phyloP scores from a whole-genome alignment of 2,329 filamentous ascomycete species.

The Phialocephala sp. region DNA sequence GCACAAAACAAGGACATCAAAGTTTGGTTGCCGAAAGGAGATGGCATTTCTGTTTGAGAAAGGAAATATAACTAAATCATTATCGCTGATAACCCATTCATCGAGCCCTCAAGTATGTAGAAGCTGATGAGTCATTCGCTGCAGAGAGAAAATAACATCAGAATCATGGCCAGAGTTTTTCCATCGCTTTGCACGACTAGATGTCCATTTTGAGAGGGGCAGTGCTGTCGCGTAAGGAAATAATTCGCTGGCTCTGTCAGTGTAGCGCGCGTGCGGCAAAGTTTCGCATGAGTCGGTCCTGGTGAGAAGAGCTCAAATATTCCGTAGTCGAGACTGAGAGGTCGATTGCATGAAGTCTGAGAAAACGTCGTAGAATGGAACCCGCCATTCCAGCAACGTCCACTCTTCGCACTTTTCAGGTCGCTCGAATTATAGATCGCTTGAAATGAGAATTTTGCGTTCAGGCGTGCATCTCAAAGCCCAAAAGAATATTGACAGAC shows the following conservation, averaged over 20 bases:
- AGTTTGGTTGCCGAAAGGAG: slow-evolving; percentile 6
- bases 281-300: background rate
- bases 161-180: background rate
- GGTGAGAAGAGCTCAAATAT: background rate
- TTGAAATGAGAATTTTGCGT: background rate
- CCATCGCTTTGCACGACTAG: background rate
- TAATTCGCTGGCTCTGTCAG: slow-evolving; percentile 4
- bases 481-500: background rate
- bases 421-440: background rate
- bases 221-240: background rate
- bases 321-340: slow-evolving; percentile 1
- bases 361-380: background rate
- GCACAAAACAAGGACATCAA: background rate
- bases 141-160: background rate
- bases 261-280: background rate
- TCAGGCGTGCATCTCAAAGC: background rate
- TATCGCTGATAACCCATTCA: background rate
- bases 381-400: background rate
- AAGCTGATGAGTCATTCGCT: background rate
- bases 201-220: background rate
- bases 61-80: background rate
- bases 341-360: background rate
- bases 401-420: background rate
- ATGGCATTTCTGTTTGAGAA: slow-evolving; percentile 2
- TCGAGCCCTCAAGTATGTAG: background rate